Percentiles rank a stretch among this genome's conserved stretches.
These are phyloP conservation scores for Flammula alnicola DNA, from an alignment of 1,284 basidiomycete genomes.

Conservation along the genomic window DNA sequence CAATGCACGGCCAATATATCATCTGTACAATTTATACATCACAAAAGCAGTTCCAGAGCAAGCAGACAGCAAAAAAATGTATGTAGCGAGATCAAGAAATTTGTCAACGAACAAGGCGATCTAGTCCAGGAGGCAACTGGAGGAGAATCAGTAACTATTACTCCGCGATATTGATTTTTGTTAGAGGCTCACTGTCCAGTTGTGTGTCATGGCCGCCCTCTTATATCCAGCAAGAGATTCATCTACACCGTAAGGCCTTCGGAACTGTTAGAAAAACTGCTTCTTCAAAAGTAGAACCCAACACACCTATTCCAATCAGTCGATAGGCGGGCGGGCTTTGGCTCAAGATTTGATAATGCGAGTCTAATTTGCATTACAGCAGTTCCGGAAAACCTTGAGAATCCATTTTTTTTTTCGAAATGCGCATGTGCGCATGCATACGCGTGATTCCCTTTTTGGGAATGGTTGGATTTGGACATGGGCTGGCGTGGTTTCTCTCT, in stretches of 20 bases:
- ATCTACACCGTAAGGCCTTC: slow-evolving; percentile 50
- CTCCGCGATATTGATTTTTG: not conserved
- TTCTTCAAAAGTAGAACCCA: not conserved
- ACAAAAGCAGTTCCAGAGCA: not conserved
- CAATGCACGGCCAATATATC: too few species aligned
- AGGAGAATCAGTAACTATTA: too few species aligned
- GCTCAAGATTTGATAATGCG: slow-evolving; percentile 63
- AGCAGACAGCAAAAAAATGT: not conserved
- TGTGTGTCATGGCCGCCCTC: slow-evolving; percentile 59
- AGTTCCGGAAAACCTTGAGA: too few species aligned
- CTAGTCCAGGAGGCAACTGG: slow-evolving; percentile 38
- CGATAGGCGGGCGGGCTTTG: slow-evolving; percentile 57
- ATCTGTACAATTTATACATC: too few species aligned
- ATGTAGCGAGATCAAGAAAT: too few species aligned
- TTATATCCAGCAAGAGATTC: slow-evolving; percentile 63
- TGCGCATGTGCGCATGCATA: too few species aligned
- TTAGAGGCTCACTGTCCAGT: slow-evolving; percentile 52
- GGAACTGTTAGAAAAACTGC: not conserved
- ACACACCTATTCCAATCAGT: slow-evolving; percentile 41
- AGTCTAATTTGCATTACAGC: slow-evolving; percentile 66
- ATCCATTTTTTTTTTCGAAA: too few species aligned
- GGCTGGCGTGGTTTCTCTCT: too few species aligned
- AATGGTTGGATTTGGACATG: too few species aligned
- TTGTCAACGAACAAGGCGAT: slow-evolving; percentile 36
- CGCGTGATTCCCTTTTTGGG: too few species aligned